Base-by-base conservation (phyloP, 345 rosid genomes). In the Leavenworthia alabamica region DNA sequence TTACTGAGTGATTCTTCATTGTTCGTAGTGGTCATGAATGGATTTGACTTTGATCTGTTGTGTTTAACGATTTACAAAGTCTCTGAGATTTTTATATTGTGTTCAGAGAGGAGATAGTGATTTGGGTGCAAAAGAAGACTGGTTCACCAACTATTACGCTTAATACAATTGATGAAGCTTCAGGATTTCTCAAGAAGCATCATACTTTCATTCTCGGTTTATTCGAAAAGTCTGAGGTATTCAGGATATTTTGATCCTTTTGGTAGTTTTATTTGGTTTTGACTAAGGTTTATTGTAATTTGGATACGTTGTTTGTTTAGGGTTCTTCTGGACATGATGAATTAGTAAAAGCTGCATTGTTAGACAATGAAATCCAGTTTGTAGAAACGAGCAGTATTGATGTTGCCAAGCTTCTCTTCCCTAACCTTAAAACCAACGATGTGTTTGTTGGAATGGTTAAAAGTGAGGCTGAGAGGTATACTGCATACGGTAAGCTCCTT, bases 51-150 rank as follows among this genome's bases (percentile, higher is more conserved):
- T 51, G 24, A 17, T 3, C 39, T 59, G 50, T 57, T 44, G 17
- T 41, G 12, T 41, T 24, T 16, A 27, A 42, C 13, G 49, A 0
- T 20, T 33, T 10, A 36, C n/a, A 17, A 27, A 42, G 3, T 42
- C 31, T 9, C n/a, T 47, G 44, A 43, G 23, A 40, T 42, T 31
- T 17, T 42, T 9, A 9, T 53, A 1, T 31, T 65, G 54, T 37
- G 28, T 66, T 29, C 75, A 90, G 96, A 76, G 83, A 81, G 50
- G 95, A 82, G 13, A 79, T 90, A 22, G 86, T 87, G 62, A 79
- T 82, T 35, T 90, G 95, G 96, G 79, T 79, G 36, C 84, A 86
- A 79, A 90, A 90, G 71, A 90, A 82, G 80, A 83, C 90, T 9
- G 90, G 93, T 26, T 79, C 52, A 2, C 83, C 93, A 10, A 82